Base-by-base conservation (phyloP, 202 grass and related monocot genomes). In the Carex arenaria region DNA sequence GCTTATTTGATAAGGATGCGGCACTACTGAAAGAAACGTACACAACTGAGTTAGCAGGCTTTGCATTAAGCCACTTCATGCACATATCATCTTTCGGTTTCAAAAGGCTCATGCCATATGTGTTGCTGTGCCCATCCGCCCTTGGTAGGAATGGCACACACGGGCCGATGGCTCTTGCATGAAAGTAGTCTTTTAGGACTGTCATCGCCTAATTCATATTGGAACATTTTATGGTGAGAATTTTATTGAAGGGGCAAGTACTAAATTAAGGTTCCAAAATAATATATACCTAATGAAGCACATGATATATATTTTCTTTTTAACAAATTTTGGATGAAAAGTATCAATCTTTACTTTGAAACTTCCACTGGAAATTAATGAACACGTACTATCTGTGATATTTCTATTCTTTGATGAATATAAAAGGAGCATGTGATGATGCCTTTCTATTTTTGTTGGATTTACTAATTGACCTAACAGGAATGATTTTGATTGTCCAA, bases 21-120 rank as follows among this genome's bases (percentile, higher is more conserved):
- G 88, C 64, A 85, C 91, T 97, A 30, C 94, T 90, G 83, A 97
- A 97, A 60, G 94, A 94, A 45, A 94, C 72, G 71, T 94, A 97
- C 14, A 69, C 83, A 0, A 92, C 88, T 51, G 86, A 94, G 59
- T 31, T 28, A 3, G 36, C 45, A 7, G 88, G 56, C 60, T 92
- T 90, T 65, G 61, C 61, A 71, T 82, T 79, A 1, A 97, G 87
- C 91, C 91, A 97, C 61, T 81, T 89, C 76, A 87, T 88, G 89
- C 91, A 94, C 2, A 49, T 69, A 45, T 92, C 80, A 26, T 67
- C 87, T 62, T 97, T 90, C 4, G 86, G 60, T 10, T 85, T 23
- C 17, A 92, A 52, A 71, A 92, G 78, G 85, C 87, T 92, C 54
- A 91, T 86, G 32, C 90, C 91, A 10, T 92, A 93, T 61, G 38